Evolutionary conservation across 352 stramenopile species (phyloP).

Genomic region (Globisporangium lucens): DNA sequence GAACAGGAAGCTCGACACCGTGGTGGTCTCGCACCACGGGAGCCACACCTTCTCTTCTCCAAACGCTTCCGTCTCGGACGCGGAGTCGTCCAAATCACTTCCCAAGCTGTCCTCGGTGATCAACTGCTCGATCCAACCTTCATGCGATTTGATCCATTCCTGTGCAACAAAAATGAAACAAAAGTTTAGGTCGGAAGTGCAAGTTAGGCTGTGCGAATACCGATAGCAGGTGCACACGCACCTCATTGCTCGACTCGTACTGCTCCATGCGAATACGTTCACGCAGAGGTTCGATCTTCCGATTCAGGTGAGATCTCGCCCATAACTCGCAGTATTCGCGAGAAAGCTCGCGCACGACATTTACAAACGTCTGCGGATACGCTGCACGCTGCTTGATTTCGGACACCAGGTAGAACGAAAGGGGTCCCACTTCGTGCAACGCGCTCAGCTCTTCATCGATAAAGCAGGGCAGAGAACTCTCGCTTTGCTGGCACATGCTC

Average conservation of each 20-base stretch:
- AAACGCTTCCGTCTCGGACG: constrained; percentile 38
- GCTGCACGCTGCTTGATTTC: constrained; percentile 37
- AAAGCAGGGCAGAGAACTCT: constrained; percentile 28
- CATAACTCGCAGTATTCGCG: constrained; percentile 69
- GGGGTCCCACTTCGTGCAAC: constrained; percentile 38
- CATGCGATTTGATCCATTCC: constrained; percentile 72
- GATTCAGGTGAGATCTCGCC: constrained; percentile 45
- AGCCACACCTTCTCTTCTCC: constrained; percentile 82
- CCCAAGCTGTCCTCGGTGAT: constrained; percentile 46
- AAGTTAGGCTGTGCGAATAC: background rate
- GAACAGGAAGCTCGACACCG: constrained; percentile 82
- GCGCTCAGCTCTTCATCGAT: constrained; percentile 59
- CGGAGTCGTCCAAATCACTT: constrained; percentile 34
- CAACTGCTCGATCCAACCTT: constrained; percentile 72
- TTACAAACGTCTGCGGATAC: constrained; percentile 52
- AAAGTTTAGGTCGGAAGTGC: too few species aligned
- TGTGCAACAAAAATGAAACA: constrained; percentile 18
- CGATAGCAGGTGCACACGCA: constrained; percentile 13
- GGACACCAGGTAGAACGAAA: constrained; percentile 55
- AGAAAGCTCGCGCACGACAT: constrained; percentile 48
- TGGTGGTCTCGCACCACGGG: constrained; percentile 80
- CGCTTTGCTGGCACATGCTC: constrained; percentile 16
- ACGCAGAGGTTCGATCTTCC: constrained; percentile 67
- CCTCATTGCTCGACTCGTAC: constrained; percentile 76
- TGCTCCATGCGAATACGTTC: constrained; percentile 62